Conservation (phyloP, 768 basidiomycete species). For the Mycena capillaripes region DNA sequence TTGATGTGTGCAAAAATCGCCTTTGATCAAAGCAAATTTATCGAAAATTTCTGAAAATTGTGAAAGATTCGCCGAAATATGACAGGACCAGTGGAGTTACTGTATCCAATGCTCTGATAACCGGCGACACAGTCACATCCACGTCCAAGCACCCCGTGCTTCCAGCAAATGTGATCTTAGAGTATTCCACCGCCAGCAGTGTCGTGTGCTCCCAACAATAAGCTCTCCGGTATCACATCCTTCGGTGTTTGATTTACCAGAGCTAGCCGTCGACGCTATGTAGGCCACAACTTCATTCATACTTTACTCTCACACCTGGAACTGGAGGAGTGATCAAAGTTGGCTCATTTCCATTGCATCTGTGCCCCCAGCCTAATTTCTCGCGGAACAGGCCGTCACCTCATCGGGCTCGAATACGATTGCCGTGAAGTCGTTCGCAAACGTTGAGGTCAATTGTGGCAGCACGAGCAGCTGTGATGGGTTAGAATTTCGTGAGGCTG, state of each 20-base stretch:
- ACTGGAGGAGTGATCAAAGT: slow-evolving; percentile 40
- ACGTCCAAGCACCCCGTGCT: slow-evolving; percentile 15
- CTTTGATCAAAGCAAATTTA: no score
- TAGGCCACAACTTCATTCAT: background rate
- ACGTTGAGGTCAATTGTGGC: slow-evolving; percentile 40
- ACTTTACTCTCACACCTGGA: slow-evolving; percentile 21
- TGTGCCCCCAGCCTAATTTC: background rate
- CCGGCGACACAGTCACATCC: slow-evolving; percentile 37
- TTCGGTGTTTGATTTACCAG: slow-evolving; percentile 40
- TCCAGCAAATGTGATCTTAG: no score
- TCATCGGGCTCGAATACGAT: slow-evolving; percentile 39
- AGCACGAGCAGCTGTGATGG: slow-evolving; percentile 37
- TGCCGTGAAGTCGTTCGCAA: slow-evolving; percentile 31
- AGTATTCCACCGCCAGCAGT: slow-evolving; percentile 27
- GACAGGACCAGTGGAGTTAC: slow-evolving; percentile 8
- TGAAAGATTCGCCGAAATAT: no score
- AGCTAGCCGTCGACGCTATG: slow-evolving; percentile 37
- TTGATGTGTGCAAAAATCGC: no score
- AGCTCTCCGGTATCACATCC: slow-evolving; percentile 34
- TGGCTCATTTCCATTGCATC: background rate
- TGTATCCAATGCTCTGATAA: slow-evolving; percentile 35
- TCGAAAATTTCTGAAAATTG: no score
- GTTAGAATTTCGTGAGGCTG: slow-evolving; percentile 4
- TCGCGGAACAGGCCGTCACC: slow-evolving; percentile 31
- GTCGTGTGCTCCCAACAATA: slow-evolving; percentile 38